Evolutionary conservation across 2,329 filamentous ascomycete genomes (phyloP).

Genomic region (Clonostachys chloroleuca): DNA sequence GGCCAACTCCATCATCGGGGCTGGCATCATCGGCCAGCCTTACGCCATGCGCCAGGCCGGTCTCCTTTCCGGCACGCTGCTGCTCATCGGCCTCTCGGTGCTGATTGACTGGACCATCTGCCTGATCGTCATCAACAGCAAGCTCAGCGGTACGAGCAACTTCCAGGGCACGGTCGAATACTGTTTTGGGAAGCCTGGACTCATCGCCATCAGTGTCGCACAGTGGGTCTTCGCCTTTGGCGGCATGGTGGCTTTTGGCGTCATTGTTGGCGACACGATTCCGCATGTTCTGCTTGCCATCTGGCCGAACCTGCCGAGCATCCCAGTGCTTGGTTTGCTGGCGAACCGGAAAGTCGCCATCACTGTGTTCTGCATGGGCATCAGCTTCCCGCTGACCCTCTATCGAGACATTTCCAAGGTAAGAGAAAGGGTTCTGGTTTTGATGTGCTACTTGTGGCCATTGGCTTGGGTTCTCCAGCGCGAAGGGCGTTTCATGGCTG

Average conservation of each 20-base stretch:
- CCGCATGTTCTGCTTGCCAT: slow-evolving; percentile 81
- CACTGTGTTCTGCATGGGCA: slow-evolving; percentile 76
- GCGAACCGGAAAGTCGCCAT: slow-evolving; percentile 81
- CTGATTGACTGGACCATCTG: slow-evolving; percentile 97
- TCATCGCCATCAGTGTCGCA: slow-evolving; percentile 83
- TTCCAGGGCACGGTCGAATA: slow-evolving; percentile 96
- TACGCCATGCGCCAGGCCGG: slow-evolving; percentile 96
- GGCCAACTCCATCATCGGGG: slow-evolving; percentile 95
- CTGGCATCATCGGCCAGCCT: slow-evolving; percentile 76
- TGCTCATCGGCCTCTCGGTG: slow-evolving; percentile 76
- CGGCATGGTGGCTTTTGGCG: slow-evolving; percentile 96
- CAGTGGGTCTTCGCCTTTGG: slow-evolving; percentile 99
- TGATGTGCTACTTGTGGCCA: not conserved
- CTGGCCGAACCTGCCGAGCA: slow-evolving; percentile 69
- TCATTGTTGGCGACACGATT: slow-evolving; percentile 95
- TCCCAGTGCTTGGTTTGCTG: slow-evolving; percentile 77
- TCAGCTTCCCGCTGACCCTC: slow-evolving; percentile 87
- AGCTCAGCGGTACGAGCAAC: slow-evolving; percentile 86
- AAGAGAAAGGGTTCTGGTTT: slow-evolving; percentile 13
- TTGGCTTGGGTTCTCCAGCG: not conserved
- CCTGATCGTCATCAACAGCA: slow-evolving; percentile 95
- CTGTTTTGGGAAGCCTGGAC: slow-evolving; percentile 84
- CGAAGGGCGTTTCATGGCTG: not conserved
- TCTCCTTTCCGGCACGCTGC: slow-evolving; percentile 70
- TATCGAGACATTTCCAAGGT: slow-evolving; percentile 98